Evolutionary conservation across 768 basidiomycete species (phyloP).

Genomic region (Lactarius evosmus): DNA sequence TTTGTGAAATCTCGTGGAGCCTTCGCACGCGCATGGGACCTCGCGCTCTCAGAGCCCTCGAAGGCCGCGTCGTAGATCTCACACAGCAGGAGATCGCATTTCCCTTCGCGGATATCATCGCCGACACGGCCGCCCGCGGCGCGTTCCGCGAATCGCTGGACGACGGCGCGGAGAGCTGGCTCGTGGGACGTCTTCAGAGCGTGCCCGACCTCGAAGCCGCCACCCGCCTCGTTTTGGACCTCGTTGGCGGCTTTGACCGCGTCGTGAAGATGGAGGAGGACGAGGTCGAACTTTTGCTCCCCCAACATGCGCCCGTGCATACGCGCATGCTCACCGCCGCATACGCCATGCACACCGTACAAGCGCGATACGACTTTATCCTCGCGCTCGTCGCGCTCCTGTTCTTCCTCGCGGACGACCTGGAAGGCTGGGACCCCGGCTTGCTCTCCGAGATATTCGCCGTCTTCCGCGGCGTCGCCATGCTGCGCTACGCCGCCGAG

Average conservation of each 20-base stretch:
- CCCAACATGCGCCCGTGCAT: slow-evolving; percentile 59
- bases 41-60: slow-evolving; percentile 40
- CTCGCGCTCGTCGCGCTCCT: slow-evolving; percentile 62
- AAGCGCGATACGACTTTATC: slow-evolving; percentile 74
- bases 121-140: slow-evolving; percentile 56
- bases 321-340: slow-evolving; percentile 56
- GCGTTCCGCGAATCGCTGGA: slow-evolving; percentile 56
- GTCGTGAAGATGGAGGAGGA: slow-evolving; percentile 75
- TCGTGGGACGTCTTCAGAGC: slow-evolving; percentile 55
- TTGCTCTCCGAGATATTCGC: slow-evolving; percentile 72
- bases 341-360: slow-evolving; percentile 59
- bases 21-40: slow-evolving; percentile 53
- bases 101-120: slow-evolving; percentile 69
- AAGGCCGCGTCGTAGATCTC: slow-evolving; percentile 57
- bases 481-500: slow-evolving; percentile 57
- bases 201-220: slow-evolving; percentile 55
- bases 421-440: slow-evolving; percentile 61
- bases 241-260: slow-evolving; percentile 66
- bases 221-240: slow-evolving; percentile 57
- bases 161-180: slow-evolving; percentile 58
- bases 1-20: slow-evolving; percentile 63
- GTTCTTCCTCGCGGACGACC: slow-evolving; percentile 65
- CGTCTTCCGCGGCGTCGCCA: slow-evolving; percentile 73
- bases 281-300: slow-evolving; percentile 54
- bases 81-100: slow-evolving; percentile 77